A percentile compares a stretch with the other conserved stretches of the same genome.
phyloP scores from a whole-genome alignment of 1,139 yeast species.

The Diutina pseudorugosa region DNA sequence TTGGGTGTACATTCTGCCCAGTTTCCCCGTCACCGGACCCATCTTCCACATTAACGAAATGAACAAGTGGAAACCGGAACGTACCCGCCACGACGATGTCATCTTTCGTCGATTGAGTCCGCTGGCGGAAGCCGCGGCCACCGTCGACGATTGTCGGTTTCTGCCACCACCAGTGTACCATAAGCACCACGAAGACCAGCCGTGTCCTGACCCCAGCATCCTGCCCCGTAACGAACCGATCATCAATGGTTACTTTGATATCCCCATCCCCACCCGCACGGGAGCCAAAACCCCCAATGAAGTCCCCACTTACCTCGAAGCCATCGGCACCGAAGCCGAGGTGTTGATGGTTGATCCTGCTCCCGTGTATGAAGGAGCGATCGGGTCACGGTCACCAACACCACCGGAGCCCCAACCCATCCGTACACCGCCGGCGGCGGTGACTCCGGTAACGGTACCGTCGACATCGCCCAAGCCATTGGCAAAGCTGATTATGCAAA shows the following conservation, averaged over 20 bases:
- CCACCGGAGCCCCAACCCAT: neutral
- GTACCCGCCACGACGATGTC: neutral
- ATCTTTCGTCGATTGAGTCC: neutral
- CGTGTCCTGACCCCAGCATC: neutral
- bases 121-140: neutral
- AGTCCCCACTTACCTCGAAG: neutral
- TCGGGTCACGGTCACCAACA: neutral
- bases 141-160: neutral
- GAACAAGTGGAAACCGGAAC: neutral
- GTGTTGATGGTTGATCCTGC: neutral
- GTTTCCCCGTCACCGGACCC: constrained; percentile 6
- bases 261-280: neutral
- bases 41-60: neutral
- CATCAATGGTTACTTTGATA: neutral
- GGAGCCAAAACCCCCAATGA: neutral
- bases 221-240: neutral
- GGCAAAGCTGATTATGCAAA: neutral
- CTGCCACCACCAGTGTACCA: constrained; percentile 1
- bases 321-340: neutral
- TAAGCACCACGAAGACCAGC: neutral
- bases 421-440: neutral
- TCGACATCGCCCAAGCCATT: neutral
- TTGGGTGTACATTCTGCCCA: constrained; percentile 43
- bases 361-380: neutral
- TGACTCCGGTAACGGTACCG: neutral